Percentiles rank a stretch among this genome's conserved stretches.
phyloP scores from a whole-genome alignment of 2,329 filamentous ascomycete genomes.

The Emmonsia crescens region DNA sequence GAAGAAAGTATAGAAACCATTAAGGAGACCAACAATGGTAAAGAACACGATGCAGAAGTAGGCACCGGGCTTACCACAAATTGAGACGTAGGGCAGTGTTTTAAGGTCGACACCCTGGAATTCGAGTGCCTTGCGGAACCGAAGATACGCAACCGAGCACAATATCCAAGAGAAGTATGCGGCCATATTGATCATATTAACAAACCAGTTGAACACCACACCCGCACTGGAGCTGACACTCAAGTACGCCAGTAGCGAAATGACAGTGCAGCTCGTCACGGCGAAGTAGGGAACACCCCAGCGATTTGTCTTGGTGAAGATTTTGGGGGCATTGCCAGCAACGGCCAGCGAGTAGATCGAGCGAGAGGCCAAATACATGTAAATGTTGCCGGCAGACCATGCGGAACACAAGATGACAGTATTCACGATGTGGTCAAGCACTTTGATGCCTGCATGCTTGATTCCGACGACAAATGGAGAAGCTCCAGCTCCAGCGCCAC shows the following conservation, averaged over 20 bases:
- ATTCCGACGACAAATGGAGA: slow-evolving; percentile 47
- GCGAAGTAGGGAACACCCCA: slow-evolving; percentile 12
- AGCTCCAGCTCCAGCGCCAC: slow-evolving; percentile 27
- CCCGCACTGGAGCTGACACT: slow-evolving; percentile 8
- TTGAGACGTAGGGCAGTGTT: not conserved
- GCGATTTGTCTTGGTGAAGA: slow-evolving; percentile 17
- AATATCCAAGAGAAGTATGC: slow-evolving; percentile 1
- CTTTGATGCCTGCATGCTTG: slow-evolving; percentile 33
- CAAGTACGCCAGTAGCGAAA: slow-evolving; percentile 10
- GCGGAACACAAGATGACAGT: slow-evolving; percentile 31
- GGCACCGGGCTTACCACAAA: not conserved
- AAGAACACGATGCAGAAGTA: not conserved
- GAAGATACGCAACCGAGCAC: not conserved
- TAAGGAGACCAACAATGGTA: not conserved
- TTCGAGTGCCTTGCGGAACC: not conserved
- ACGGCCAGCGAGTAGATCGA: slow-evolving; percentile 30
- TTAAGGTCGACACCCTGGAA: not conserved
- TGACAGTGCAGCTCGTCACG: slow-evolving; percentile 7
- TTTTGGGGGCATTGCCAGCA: slow-evolving; percentile 27
- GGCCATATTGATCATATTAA: slow-evolving; percentile 8
- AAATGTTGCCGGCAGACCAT: slow-evolving; percentile 34
- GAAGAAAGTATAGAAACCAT: not conserved
- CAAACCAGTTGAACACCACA: slow-evolving; percentile 14
- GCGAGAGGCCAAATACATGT: slow-evolving; percentile 27
- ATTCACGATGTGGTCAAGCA: slow-evolving; percentile 30